Evolutionary conservation across 495 filamentous ascomycete genomes (phyloP), one percentile per base, ranked within the genome.

Genomic region (Penicillium fimorum): DNA sequence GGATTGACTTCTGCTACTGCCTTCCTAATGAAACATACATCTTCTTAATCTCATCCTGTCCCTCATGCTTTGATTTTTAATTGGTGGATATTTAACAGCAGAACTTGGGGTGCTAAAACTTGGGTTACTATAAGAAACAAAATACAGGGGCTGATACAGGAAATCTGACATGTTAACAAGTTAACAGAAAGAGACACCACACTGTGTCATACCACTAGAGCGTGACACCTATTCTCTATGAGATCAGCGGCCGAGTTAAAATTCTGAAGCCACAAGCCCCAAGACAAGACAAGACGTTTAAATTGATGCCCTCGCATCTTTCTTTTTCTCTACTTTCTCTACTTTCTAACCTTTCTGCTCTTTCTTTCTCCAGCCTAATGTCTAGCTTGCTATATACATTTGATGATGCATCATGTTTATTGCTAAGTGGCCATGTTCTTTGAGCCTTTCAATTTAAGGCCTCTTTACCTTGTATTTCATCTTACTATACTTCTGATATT

Each of bases 301-400:
- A 47, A 47, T 44, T 47, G 52, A 54, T 54, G 52, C 52, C 38
- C 52, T 54, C 20, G 43, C 52, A 54, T 57, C 47, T 43, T 50
- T 48, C 27, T 55, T 57, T 38, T 46, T 41, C 24, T 29, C 35
- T 20, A 50, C 27, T 43, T 50, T 35, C 7, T 17, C 30, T 35
- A 25, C 42, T 56, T 49, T 47, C 25, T 33, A 43, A n/a, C n/a
- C n/a, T n/a, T n/a, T 32, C 47, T 54, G 13, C 29, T 56, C 18
- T 50, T 44, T 40, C 18, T 37, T 38, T 47, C 15, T 38, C 33
- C 17, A 47, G n/a, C 24, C 63, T 27, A 25, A 20, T 56, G 50
- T 51, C 52, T 54, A 54, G 52, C 52, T 30, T 47, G 30, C 20
- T 22, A n/a, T 52, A 32, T 43, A 17, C 50, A 33, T 43, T 49